These are phyloP conservation scores for Nidula microcarpa DNA, from an alignment of 768 basidiomycete species.

Conservation along the genomic window DNA sequence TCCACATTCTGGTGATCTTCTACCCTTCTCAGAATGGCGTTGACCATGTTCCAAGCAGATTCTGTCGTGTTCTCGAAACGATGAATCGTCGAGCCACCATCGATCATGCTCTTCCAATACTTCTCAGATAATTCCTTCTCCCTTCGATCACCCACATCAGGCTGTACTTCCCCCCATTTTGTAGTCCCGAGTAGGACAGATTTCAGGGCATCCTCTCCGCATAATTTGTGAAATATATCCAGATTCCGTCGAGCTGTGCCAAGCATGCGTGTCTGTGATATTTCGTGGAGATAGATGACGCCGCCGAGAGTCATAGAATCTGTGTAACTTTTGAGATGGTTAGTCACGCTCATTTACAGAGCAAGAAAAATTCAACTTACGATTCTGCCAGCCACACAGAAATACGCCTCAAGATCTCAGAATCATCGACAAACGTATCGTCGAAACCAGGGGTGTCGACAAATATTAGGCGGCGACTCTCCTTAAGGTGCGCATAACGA, in stretches of 20 bases:
- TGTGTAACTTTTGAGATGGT: neutral
- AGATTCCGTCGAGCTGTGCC: neutral
- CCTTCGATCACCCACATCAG: slow-evolving; percentile 5
- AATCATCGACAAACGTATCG: neutral
- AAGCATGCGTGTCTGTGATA: neutral
- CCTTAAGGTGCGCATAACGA: neutral
- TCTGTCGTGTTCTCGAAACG: slow-evolving; percentile 10
- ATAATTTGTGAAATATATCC: neutral
- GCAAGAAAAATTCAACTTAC: neutral
- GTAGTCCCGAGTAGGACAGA: slow-evolving; percentile 20
- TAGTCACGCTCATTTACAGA: neutral
- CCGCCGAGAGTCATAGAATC: neutral
- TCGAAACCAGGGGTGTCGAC: slow-evolving; percentile 1
- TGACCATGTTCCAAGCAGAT: slow-evolving; percentile 16
- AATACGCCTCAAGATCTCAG: neutral
- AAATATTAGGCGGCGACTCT: neutral
- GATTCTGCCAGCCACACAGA: neutral
- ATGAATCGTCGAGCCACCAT: slow-evolving; percentile 5
- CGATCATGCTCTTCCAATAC: slow-evolving; percentile 14
- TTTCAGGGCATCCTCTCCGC: neutral
- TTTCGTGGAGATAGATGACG: neutral
- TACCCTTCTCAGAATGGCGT: slow-evolving; percentile 11
- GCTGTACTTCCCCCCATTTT: slow-evolving; percentile 20
- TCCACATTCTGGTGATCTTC: neutral
- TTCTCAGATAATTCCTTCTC: slow-evolving; percentile 10